Conservation (phyloP, 306 rosid genomes). For the Mimosa bimucronata region DNA sequence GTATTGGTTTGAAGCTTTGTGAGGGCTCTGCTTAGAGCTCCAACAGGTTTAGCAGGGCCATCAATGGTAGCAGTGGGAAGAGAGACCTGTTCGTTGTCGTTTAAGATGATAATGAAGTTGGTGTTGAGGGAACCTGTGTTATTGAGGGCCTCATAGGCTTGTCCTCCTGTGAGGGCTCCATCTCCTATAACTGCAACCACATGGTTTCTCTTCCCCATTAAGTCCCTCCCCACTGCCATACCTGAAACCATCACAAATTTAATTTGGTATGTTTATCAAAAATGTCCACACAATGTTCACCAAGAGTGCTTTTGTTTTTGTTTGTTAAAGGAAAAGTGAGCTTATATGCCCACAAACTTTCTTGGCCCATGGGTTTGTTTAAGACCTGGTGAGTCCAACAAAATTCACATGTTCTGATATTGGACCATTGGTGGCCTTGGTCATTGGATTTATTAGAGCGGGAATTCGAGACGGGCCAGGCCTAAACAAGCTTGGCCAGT, state of each 20-base stretch:
- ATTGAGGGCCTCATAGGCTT: conserved; percentile 60
- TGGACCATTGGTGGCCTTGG: too few species aligned
- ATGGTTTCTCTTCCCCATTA: conserved; percentile 53
- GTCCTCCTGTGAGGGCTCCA: conserved; percentile 70
- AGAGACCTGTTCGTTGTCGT: conserved; percentile 70
- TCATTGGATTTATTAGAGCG: too few species aligned
- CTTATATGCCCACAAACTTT: not conserved
- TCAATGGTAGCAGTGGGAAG: conserved; percentile 69
- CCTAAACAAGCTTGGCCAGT: too few species aligned
- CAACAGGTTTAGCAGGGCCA: conserved; percentile 64
- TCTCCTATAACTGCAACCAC: conserved; percentile 68
- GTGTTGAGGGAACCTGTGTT: conserved; percentile 42
- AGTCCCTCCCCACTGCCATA: conserved; percentile 70
- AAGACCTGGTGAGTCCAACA: too few species aligned
- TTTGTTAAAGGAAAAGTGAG: not conserved
- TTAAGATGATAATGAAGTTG: conserved; percentile 59
- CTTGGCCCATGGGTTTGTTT: not conserved
- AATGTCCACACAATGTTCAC: too few species aligned
- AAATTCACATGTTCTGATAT: too few species aligned
- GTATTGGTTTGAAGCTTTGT: conserved; percentile 43
- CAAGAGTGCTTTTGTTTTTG: too few species aligned
- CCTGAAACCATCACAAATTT: conserved; percentile 36
- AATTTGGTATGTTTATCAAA: not conserved
- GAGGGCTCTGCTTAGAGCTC: conserved; percentile 68
- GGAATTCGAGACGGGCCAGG: too few species aligned